Base-by-base conservation (phyloP, 2,329 filamentous ascomycete genomes). In the Pezicula carpinea region DNA sequence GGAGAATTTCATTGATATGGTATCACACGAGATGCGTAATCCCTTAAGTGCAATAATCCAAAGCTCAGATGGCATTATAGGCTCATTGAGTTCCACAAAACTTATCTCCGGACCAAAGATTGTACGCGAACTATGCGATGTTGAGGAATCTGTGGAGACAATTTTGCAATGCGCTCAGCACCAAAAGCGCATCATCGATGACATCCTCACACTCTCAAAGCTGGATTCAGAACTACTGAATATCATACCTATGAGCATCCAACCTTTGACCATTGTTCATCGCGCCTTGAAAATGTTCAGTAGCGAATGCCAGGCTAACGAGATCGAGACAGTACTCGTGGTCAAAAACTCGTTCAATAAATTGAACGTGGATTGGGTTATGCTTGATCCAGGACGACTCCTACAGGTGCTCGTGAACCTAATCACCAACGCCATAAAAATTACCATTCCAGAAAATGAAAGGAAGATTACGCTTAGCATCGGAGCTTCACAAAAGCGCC, bases 321-420 rank as follows among this genome's bases (percentile, higher is more conserved):
- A 82, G 29, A 90, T 91, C 48, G 73, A 79, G 42, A 79, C 89
- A 63, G 74, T 79, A 21, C 85, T 89, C 53, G 70, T 73, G 1
- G 75, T 89, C 32, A 81, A 87, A 55, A 73, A 81, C 33, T 83
- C 82, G 1, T 89, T 85, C 60, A 71, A 76, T 13, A 69, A 76
- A 7, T 65, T 87, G 35, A 73, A 73, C 2, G 70, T 89, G 26
- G 78, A 85, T 51, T 89, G 83, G 82, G 82, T 85, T 42, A 82
- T 75, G 50, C 72, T 89, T 35, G 87, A 92, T 60, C 87, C 87
- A 2, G 87, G 83, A 2, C 76, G 87, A 38, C 72, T 90, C 13
- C 74, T 83, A 33, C 87, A 90, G 61, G 81, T 90, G 1, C 68
- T 90, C 31, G 89, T 90, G 62, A 90, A 91, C 60, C 69, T 91